phyloP scores from a whole-genome alignment of 352 stramenopile species.

The Globisporangium orthogonon region DNA sequence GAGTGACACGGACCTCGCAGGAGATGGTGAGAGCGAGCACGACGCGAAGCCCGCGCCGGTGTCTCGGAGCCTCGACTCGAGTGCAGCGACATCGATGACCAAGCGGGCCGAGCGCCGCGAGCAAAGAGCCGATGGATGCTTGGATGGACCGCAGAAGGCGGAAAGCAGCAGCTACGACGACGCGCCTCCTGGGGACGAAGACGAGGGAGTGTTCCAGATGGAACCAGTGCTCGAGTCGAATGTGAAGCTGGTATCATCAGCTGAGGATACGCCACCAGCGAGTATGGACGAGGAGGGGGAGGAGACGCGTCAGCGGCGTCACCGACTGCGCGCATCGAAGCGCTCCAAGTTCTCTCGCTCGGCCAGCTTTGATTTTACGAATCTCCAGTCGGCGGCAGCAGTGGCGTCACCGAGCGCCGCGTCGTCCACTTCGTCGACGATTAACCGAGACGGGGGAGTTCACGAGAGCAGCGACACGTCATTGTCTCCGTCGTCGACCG shows the following conservation, averaged over 20 bases:
- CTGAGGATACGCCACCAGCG: neutral
- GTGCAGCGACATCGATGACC: neutral
- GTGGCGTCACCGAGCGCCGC: constrained; percentile 8
- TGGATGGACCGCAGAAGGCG: neutral
- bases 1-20: constrained; percentile 15
- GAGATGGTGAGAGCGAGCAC: constrained; percentile 8
- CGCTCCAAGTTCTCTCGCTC: constrained; percentile 63
- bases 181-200: constrained; percentile 20
- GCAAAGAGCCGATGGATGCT: neutral
- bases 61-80: constrained; percentile 2
- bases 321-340: constrained; percentile 12
- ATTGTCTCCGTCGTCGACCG: neutral
- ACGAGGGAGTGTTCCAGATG: constrained; percentile 14
- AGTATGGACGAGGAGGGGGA: neutral
- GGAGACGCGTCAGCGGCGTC: constrained; percentile 2
- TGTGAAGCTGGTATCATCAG: constrained; percentile 4
- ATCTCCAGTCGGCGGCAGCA: constrained; percentile 18
- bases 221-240: constrained; percentile 8
- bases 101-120: neutral
- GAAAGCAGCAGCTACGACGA: constrained; percentile 7
- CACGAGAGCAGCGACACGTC: constrained; percentile 4
- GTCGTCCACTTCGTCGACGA: constrained; percentile 11
- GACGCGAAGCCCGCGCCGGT: constrained; percentile 1
- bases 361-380: constrained; percentile 69
- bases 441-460: neutral